Evolutionary conservation across 129 eudicot genomes (phyloP).

Genomic region (Tagetes erecta): DNA sequence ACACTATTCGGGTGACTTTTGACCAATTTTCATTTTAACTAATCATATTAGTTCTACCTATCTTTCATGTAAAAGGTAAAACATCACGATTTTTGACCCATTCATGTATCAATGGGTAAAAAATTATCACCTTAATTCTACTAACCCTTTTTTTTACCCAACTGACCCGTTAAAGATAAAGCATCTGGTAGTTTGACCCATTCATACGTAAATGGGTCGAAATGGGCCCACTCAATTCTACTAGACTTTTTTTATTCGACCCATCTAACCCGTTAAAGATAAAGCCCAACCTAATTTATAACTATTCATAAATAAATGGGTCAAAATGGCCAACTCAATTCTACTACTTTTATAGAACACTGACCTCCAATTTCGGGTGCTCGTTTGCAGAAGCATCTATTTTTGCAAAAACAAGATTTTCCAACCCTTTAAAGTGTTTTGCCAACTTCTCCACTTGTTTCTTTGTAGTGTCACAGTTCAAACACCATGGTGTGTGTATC

Average conservation of each 20-base stretch:
- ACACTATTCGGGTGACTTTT: not conserved
- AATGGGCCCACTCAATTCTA: not conserved
- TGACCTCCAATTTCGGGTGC: constrained; percentile 71
- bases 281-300: not conserved
- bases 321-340: not conserved
- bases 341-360: not conserved
- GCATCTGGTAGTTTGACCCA: not conserved
- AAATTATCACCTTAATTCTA: too few relatives aligned
- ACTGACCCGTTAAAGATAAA: not conserved
- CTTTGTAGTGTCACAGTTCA: constrained; percentile 76
- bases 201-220: not conserved
- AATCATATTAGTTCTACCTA: not conserved
- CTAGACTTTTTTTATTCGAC: not conserved
- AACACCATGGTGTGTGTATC: constrained; percentile 96
- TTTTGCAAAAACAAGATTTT: constrained; percentile 65
- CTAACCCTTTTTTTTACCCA: not conserved
- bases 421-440: constrained; percentile 86
- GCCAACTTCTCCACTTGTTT: constrained; percentile 87
- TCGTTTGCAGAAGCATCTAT: constrained; percentile 79
- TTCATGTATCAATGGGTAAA: too few relatives aligned
- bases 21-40: not conserved
- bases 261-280: not conserved
- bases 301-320: not conserved
- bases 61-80: not conserved
- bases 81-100: too few relatives aligned